phyloP scores from a whole-genome alignment of 2,329 filamentous ascomycete species.

The Xylariaceae sp. region DNA sequence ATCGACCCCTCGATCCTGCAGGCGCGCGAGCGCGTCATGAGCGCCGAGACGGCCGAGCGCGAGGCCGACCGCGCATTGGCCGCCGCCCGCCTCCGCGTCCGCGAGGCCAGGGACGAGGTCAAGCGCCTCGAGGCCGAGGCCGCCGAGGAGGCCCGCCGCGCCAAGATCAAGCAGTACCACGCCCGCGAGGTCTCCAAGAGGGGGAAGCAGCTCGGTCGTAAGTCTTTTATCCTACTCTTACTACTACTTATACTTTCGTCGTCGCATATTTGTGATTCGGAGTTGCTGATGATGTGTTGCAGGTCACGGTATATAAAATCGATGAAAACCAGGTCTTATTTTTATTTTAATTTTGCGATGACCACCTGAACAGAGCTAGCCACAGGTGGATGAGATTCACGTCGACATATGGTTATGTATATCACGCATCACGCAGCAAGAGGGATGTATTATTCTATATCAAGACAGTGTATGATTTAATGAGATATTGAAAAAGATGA shows the following conservation, averaged over 20 bases:
- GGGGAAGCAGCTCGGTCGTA: slow-evolving; percentile 64
- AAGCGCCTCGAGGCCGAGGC: slow-evolving; percentile 60
- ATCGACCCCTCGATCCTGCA: slow-evolving; percentile 58
- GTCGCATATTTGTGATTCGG: neutral
- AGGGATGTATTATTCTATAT: too few species aligned
- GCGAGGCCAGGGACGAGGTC: slow-evolving; percentile 59
- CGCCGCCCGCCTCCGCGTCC: slow-evolving; percentile 52
- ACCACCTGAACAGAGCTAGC: too few species aligned
- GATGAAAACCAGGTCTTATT: too few species aligned
- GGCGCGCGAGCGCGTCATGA: slow-evolving; percentile 56
- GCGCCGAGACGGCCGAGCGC: slow-evolving; percentile 57
- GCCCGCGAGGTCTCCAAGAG: slow-evolving; percentile 61
- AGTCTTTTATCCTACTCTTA: slow-evolving; percentile 31
- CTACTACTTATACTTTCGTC: neutral
- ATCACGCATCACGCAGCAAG: too few species aligned
- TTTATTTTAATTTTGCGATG: too few species aligned
- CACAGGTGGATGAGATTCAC: too few species aligned
- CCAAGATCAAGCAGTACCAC: slow-evolving; percentile 63
- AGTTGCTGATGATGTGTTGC: too few species aligned
- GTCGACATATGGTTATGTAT: too few species aligned
- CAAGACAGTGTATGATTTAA: too few species aligned
- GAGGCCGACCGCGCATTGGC: slow-evolving; percentile 61
- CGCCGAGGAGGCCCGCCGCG: slow-evolving; percentile 56
- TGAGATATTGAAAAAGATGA: too few species aligned
- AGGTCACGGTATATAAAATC: slow-evolving; percentile 14